Conservation (phyloP, 2,329 filamentous ascomycete genomes). For the Diaporthe citriasiana region DNA sequence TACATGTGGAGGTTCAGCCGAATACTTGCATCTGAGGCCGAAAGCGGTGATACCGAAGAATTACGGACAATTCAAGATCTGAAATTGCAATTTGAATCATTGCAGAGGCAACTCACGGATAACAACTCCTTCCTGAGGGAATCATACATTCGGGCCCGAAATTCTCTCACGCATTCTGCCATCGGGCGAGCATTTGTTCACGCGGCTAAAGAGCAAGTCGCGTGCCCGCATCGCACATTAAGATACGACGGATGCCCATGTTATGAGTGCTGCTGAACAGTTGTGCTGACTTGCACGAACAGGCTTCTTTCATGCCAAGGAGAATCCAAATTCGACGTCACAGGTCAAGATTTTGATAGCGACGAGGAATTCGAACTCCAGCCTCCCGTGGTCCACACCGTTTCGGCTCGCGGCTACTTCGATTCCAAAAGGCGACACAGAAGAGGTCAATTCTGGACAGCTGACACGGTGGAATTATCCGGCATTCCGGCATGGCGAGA, state of each 20-base stretch:
- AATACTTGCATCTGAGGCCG: not conserved
- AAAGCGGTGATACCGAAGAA: not conserved
- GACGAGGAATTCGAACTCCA: not conserved
- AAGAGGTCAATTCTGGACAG: not conserved
- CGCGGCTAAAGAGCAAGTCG: constrained; percentile 2
- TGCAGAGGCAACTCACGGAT: not conserved
- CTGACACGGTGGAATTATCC: not conserved
- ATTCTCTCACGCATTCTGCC: not conserved
- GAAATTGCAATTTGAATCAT: not conserved
- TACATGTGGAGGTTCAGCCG: not conserved
- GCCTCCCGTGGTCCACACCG: not conserved
- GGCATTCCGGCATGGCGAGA: constrained; percentile 14
- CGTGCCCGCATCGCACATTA: too few relatives aligned
- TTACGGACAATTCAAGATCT: not conserved
- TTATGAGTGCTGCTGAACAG: not conserved
- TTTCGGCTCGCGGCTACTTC: constrained; percentile 9
- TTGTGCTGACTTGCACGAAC: not conserved
- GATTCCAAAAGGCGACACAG: not conserved
- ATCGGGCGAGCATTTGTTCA: not conserved
- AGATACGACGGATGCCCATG: not conserved
- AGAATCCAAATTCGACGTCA: not conserved
- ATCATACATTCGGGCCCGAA: not conserved
- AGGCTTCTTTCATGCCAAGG: not conserved
- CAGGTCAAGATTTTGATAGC: not conserved
- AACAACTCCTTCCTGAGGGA: not conserved